Evolutionary conservation across 176 grass and related monocot genomes (phyloP).

Genomic region (Elymus sibiricus): DNA sequence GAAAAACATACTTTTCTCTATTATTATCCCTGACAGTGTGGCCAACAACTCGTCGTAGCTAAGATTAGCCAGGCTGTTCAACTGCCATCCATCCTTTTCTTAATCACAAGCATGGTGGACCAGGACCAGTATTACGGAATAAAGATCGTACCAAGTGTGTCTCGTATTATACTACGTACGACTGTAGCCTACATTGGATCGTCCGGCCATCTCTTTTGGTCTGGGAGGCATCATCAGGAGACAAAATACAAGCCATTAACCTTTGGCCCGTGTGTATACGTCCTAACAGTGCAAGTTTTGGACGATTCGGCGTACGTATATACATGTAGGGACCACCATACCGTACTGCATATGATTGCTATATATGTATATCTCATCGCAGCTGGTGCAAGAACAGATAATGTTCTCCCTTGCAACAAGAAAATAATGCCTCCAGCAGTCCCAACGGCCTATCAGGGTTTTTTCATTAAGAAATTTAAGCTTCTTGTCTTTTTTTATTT

Average conservation of each 20-base stretch:
- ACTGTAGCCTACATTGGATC: slow-evolving; percentile 8
- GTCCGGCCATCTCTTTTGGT: slow-evolving; percentile 15
- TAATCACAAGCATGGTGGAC: background rate
- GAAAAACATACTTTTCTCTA: too few relatives aligned
- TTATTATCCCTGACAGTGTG: background rate
- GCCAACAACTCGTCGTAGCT: slow-evolving; percentile 13
- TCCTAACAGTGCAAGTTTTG: background rate
- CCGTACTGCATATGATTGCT: slow-evolving; percentile 14
- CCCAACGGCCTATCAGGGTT: background rate
- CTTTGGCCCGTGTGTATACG: background rate
- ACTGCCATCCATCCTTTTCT: slow-evolving; percentile 20
- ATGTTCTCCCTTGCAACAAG: background rate
- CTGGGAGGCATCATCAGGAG: background rate
- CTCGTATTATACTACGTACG: background rate
- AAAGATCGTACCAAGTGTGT: slow-evolving; percentile 3
- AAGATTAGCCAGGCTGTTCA: slow-evolving; percentile 26
- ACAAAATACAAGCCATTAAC: background rate
- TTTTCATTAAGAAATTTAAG: background rate
- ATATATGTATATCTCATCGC: too few relatives aligned
- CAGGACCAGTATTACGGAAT: background rate
- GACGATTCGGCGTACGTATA: slow-evolving; percentile 12
- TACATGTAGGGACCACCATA: slow-evolving; percentile 15
- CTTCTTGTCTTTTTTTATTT: background rate
- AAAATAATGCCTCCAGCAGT: background rate
- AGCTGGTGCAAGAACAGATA: slow-evolving; percentile 17